Evolutionary conservation across 768 basidiomycete species (phyloP), one percentile per base, ranked within the genome.

Genomic region (Pisolithus sp.): DNA sequence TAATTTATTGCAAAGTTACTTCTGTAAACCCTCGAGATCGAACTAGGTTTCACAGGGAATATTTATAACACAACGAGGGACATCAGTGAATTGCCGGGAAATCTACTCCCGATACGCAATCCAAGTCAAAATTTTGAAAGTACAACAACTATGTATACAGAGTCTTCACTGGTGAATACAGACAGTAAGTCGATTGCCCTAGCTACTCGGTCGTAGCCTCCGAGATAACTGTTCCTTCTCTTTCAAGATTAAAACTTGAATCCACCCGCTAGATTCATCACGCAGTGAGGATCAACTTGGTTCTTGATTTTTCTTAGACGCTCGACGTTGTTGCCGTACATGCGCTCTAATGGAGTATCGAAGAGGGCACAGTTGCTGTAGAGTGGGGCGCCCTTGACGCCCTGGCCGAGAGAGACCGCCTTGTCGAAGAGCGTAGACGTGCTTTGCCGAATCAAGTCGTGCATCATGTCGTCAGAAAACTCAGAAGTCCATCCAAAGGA

Each of bases 201-300:
- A 10, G 9, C 30, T 9, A 31, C 2, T 10, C 30, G 7, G 7
- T 31, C 30, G 7, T 10, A 8, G 30, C 9, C 30, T 31, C 30
- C 30, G n/a, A 31, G 30, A 31, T 31, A 10, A 9, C 9, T 2
- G 10, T 31, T 31, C 30, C 9, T 31, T 31, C 30, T 31, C 30
- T 31, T 31, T n/a, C n/a, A 45, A 48, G 53, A 54, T 69, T 55
- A 74, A 42, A 80, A 65, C 65, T 82, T 84, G 63, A 76, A 85
- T 7, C 83, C 85, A 5, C 83, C 83, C n/a, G 83, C 73, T 17
- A 84, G 74, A 13, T 73, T 76, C 83, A 87, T 86, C 38, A 85
- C 72, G 57, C 79, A 73, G 8, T 66, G 47, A 0, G 83, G 84
- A 62, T 87, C 85, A 49, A 79, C 70, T 20, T 45, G 49, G 51